Conservation (phyloP, 1,284 basidiomycete genomes). For the Fomitopsis betulina region DNA sequence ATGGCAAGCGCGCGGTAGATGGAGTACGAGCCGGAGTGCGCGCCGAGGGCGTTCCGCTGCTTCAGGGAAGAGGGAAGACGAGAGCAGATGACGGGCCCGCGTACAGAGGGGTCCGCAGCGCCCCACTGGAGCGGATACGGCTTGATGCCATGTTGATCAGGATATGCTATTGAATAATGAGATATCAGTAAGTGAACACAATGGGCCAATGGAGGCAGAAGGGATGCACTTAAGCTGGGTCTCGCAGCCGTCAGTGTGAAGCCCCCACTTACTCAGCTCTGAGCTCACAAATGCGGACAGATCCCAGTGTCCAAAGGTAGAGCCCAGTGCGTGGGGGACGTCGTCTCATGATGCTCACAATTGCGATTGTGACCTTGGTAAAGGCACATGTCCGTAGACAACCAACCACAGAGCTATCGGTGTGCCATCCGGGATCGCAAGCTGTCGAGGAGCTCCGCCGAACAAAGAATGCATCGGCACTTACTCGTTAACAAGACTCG, state of each 20-base stretch:
- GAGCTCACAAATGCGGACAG: too few relatives aligned
- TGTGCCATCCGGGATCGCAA: background rate
- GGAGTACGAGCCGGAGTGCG: constrained; percentile 91
- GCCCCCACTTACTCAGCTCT: too few relatives aligned
- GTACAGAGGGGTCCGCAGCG: constrained; percentile 54
- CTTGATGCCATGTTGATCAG: constrained; percentile 68
- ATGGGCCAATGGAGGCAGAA: background rate
- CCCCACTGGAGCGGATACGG: constrained; percentile 86
- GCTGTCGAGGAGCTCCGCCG: background rate
- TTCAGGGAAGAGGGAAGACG: constrained; percentile 84
- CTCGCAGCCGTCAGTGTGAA: too few relatives aligned
- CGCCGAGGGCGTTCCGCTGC: constrained; percentile 89
- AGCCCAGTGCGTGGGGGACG: too few relatives aligned
- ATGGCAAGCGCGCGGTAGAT: constrained; percentile 92
- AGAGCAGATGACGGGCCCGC: constrained; percentile 89
- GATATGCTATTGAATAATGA: constrained; percentile 47
- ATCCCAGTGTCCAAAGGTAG: too few relatives aligned
- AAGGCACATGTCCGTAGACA: too few relatives aligned
- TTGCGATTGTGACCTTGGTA: too few relatives aligned
- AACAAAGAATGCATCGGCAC: constrained; percentile 21
- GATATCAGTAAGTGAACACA: background rate
- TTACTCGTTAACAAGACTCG: constrained; percentile 79
- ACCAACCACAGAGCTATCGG: too few relatives aligned
- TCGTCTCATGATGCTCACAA: too few relatives aligned
- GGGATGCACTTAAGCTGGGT: background rate